phyloP scores from a whole-genome alignment of 805 yeast species.

The Wickerhamiella brachini region DNA sequence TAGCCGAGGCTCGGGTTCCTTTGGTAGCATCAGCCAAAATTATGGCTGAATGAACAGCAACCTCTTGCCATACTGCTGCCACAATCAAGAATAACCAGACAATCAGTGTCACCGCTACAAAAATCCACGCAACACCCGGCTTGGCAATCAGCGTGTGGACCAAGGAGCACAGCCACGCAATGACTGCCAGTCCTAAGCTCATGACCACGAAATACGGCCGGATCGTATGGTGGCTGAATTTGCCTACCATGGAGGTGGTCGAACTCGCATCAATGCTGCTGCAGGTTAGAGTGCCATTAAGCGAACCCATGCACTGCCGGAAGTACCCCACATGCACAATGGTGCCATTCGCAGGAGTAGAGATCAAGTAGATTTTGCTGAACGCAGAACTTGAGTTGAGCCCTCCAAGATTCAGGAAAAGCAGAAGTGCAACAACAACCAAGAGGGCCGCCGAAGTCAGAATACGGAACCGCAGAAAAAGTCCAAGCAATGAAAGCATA shows the following conservation, averaged over 20 bases:
- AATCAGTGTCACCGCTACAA: not conserved
- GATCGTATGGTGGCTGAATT: conserved; percentile 1
- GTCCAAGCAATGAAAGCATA: not conserved
- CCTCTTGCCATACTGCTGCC: conserved; percentile 9
- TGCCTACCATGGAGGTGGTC: not conserved
- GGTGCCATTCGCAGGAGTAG: not conserved
- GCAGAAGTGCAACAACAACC: not conserved
- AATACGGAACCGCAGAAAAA: not conserved
- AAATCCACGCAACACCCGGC: not conserved
- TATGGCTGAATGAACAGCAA: conserved; percentile 6
- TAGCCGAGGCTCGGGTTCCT: conserved; percentile 6
- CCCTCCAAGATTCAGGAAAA: not conserved
- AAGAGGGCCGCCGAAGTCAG: not conserved
- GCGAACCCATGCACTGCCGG: not conserved
- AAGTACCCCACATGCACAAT: not conserved
- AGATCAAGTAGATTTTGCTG: not conserved
- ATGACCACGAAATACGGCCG: conserved; percentile 6
- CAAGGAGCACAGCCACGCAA: not conserved
- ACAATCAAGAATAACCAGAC: conserved; percentile 2
- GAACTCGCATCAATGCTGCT: not conserved
- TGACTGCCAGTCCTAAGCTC: not conserved
- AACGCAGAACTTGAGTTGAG: not conserved
- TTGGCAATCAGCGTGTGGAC: not conserved
- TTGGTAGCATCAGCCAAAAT: conserved; percentile 1
- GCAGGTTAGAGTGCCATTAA: not conserved